A percentile compares a stretch with the other conserved stretches of the same genome.
Conservation (phyloP, 2,329 filamentous ascomycete genomes). For the Pseudogymnoascus sp. region DNA sequence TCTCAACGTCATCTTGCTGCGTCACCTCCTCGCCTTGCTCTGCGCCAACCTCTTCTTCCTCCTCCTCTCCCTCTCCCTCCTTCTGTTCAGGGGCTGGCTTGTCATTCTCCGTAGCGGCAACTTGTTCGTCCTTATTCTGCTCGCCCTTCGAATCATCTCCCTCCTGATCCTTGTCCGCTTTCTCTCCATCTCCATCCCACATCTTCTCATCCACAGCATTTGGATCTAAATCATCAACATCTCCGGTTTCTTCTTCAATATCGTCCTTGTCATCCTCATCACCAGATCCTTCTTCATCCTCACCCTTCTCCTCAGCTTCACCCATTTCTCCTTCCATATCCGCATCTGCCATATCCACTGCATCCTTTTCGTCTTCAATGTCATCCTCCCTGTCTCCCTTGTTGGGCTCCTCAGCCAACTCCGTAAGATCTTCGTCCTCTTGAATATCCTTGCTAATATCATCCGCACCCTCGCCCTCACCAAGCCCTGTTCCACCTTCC, state of each 20-base stretch:
- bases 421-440: constrained; percentile 85
- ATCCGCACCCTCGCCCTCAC: constrained; percentile 89
- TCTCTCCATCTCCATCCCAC: constrained; percentile 81
- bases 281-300: constrained; percentile 52
- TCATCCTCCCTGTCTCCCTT: constrained; percentile 46
- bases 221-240: constrained; percentile 84
- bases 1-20: constrained; percentile 48
- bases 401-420: constrained; percentile 79
- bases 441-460: constrained; percentile 97
- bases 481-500: constrained; percentile 86
- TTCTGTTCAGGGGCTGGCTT: constrained; percentile 45
- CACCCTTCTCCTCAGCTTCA: constrained; percentile 54
- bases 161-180: constrained; percentile 75
- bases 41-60: constrained; percentile 43
- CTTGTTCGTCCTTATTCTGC: constrained; percentile 49
- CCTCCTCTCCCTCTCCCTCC: constrained; percentile 41
- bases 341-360: constrained; percentile 85
- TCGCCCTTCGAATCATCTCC: constrained; percentile 65
- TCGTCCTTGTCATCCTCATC: constrained; percentile 62
- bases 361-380: constrained; percentile 74
- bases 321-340: constrained; percentile 83
- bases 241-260: constrained; percentile 82
- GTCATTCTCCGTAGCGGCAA: constrained; percentile 44
- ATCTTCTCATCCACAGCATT: constrained; percentile 95
- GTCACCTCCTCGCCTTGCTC: constrained; percentile 49